Conservation (phyloP, 2,329 filamentous ascomycete species). For the Ceratocystis variospora region DNA sequence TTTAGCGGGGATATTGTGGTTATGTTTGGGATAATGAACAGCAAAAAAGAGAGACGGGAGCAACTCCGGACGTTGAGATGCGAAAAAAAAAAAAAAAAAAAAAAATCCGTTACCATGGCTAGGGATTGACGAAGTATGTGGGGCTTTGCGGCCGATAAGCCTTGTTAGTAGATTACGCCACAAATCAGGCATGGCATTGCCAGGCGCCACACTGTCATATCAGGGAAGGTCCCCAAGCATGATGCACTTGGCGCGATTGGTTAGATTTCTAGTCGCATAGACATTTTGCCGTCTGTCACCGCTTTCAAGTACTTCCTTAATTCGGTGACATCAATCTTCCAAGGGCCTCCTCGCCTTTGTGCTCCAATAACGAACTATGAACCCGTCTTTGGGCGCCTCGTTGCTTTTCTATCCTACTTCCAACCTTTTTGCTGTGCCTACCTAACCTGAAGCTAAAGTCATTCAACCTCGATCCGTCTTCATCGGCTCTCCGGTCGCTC, state of each 20-base stretch:
- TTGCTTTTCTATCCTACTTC: neutral
- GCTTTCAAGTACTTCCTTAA: constrained; percentile 6
- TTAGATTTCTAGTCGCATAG: constrained; percentile 6
- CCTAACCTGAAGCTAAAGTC: neutral
- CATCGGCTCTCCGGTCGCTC: neutral
- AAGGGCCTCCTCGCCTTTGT: neutral
- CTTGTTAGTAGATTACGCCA: constrained; percentile 7
- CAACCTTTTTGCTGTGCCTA: neutral
- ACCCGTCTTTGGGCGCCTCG: neutral
- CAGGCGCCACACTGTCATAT: neutral
- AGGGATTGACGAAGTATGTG: constrained; percentile 18
- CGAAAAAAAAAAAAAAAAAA: constrained; percentile 25
- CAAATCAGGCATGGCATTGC: neutral
- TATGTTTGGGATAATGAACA: neutral
- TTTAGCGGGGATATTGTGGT: constrained; percentile 23
- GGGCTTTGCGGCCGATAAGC: constrained; percentile 15
- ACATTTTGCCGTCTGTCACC: constrained; percentile 3
- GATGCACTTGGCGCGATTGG: too few species aligned
- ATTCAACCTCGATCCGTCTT: too few species aligned
- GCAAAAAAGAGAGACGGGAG: neutral
- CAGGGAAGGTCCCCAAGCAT: too few species aligned
- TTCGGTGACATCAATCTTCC: constrained; percentile 15
- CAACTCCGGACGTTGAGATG: neutral
- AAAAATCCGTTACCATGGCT: constrained; percentile 21
- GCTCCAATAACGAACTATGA: too few species aligned